phyloP scores from a whole-genome alignment of 768 basidiomycete genomes.

The Tulasnella sp. region DNA sequence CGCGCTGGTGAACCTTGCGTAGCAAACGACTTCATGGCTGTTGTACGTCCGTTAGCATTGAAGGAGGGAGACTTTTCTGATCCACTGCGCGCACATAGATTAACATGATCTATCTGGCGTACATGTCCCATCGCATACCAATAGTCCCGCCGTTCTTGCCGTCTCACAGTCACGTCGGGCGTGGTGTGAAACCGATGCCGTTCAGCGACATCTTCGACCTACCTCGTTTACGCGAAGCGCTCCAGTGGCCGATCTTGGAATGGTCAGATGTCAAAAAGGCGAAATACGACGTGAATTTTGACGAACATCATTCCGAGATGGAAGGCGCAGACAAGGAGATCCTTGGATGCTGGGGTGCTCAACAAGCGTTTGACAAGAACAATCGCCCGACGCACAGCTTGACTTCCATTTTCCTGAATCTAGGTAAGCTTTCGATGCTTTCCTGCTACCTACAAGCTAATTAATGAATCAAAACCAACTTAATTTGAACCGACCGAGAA shows the following conservation, averaged over 20 bases:
- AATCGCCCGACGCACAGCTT: not conserved
- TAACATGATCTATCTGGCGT: not conserved
- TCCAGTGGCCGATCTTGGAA: constrained; percentile 43
- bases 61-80: not conserved
- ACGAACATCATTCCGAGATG: not conserved
- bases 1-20: not conserved
- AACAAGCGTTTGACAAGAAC: not conserved
- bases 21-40: constrained; percentile 6
- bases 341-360: not conserved
- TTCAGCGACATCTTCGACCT: constrained; percentile 55
- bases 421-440: not conserved
- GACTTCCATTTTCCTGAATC: not conserved
- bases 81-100: not conserved
- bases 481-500: not conserved
- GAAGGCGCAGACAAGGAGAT: not conserved
- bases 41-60: not conserved
- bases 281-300: constrained; percentile 3
- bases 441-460: not conserved
- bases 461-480: not conserved
- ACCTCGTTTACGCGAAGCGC: constrained; percentile 33
- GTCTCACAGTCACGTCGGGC: not conserved
- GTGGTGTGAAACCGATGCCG: not conserved
- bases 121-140: not conserved
- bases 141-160: not conserved
- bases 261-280: constrained; percentile 51